Percentiles rank a stretch among this genome's conserved stretches.
These are phyloP conservation scores for Dactylis glomerata DNA, from an alignment of 176 grass and related monocot species.

Conservation along the genomic window DNA sequence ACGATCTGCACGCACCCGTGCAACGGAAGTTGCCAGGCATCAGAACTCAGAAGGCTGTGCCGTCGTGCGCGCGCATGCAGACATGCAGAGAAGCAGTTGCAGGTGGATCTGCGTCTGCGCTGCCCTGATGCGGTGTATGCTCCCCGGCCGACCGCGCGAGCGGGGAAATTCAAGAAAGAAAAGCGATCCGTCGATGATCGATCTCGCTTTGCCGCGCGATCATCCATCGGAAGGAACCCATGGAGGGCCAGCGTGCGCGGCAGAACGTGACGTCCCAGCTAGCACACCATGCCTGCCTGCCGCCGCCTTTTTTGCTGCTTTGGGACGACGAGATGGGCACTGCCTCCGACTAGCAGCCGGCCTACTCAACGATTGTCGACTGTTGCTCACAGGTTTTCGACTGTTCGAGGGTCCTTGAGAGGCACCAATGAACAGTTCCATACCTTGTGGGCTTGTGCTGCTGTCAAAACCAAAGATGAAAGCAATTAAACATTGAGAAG, in stretches of 20 bases:
- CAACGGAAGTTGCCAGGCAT: constrained; percentile 27
- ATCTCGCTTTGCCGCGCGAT: neutral
- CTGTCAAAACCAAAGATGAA: too few species aligned
- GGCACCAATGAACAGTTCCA: too few species aligned
- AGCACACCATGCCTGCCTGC: constrained; percentile 20
- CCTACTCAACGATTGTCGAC: neutral
- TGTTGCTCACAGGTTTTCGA: neutral
- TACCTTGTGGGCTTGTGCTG: too few species aligned
- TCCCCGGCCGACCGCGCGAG: constrained; percentile 38
- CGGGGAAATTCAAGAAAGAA: neutral
- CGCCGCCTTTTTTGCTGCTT: constrained; percentile 8
- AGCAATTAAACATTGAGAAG: too few species aligned
- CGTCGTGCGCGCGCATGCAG: neutral
- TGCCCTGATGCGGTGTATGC: constrained; percentile 17
- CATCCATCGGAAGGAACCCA: too few species aligned
- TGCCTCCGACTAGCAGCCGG: too few species aligned
- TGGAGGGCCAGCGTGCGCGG: neutral
- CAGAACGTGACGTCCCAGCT: constrained; percentile 41
- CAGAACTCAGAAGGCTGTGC: neutral
- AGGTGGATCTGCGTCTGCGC: neutral
- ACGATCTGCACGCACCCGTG: neutral
- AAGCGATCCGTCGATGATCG: neutral
- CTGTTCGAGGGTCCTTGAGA: neutral
- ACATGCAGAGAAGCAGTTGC: too few species aligned
- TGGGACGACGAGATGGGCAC: neutral